Percentiles rank a stretch among this genome's conserved stretches.
These are phyloP conservation scores for Helicostylum pulchrum DNA, from an alignment of 192 early-diverging fungal genomes.

Conservation along the genomic window DNA sequence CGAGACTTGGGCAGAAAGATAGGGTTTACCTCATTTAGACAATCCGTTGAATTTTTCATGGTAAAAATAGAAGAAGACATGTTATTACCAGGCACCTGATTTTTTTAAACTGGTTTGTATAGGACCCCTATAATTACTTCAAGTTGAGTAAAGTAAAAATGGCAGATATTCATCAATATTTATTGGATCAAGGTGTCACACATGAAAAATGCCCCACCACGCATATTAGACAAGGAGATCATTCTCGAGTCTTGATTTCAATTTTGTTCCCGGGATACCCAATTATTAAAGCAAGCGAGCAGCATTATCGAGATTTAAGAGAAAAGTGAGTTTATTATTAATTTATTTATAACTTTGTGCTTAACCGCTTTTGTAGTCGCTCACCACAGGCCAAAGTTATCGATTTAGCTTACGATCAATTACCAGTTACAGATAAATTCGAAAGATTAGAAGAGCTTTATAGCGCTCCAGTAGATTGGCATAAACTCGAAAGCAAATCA, in stretches of 20 bases:
- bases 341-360: neutral
- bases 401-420: conserved; percentile 10
- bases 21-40: conserved; percentile 1
- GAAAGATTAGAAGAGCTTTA: conserved; percentile 9
- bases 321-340: neutral
- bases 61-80: too few species aligned
- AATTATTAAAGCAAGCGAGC: conserved; percentile 11
- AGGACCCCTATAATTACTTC: conserved; percentile 16
- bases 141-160: conserved; percentile 9
- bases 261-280: conserved; percentile 20
- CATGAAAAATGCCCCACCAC: neutral
- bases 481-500: neutral
- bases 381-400: neutral
- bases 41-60: conserved; percentile 17
- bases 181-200: conserved; percentile 5
- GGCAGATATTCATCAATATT: conserved; percentile 8
- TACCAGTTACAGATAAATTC: conserved; percentile 9
- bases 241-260: conserved; percentile 9
- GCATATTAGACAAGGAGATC: neutral
- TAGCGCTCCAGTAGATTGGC: neutral
- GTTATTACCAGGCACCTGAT: neutral
- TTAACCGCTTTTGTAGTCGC: conserved; percentile 6
- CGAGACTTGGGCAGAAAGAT: conserved; percentile 7
- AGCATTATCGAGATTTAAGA: conserved; percentile 4
- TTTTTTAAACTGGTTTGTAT: neutral